Base-by-base conservation (phyloP, 2,329 filamentous ascomycete species). In the Cytospora schulzeri region DNA sequence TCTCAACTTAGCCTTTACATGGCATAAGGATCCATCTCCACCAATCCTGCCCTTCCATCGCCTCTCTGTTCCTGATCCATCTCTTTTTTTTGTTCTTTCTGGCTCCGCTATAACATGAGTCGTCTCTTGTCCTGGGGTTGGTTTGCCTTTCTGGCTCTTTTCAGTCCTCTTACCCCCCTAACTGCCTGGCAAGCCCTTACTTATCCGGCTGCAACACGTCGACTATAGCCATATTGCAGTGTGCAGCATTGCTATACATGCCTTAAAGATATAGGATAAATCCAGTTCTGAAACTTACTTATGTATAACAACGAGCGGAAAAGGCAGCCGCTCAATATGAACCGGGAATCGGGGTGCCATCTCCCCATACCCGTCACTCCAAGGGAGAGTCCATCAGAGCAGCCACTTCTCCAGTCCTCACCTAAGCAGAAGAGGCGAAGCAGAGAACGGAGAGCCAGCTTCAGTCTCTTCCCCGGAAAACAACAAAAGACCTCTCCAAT, bases 321-420 rank as follows among this genome's bases (percentile, higher is more conserved):
- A 8, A 48, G 6, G 45, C 41, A 29, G 8, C 22, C 17, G 15
- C 6, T 26, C 57, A 54, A 26, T 11, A 67, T 67, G 65, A 62
- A 67, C 45, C 59, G 65, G 33, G 62, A 66, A 29, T 66, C 65
- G 22, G 62, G 62, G 9, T 67, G 62, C 28, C 65, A 65, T 15
- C 48, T 64, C 5, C 65, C 65, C 55, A 67, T 67, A 28, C 65
- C 65, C 3, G 65, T 67, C n/a, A 67, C 65, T 26, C 65, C 65
- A 24, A 67, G 59, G 55, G 41, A 65, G 26, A 41, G 41, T 35
- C 62, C 62, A 17, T 66, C 65, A 8, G 62, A 67, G 45, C 54
- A 67, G 28, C 65, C 65, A 12, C 62, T 66, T 5, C 62, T 65
- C 28, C 55, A 59, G 57, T 55, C 63, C 22, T 56, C 65, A 2